Percentiles rank a stretch among this genome's conserved stretches.
phyloP scores from a whole-genome alignment of 202 grass and related monocot species.

The Carex sylvatica region DNA sequence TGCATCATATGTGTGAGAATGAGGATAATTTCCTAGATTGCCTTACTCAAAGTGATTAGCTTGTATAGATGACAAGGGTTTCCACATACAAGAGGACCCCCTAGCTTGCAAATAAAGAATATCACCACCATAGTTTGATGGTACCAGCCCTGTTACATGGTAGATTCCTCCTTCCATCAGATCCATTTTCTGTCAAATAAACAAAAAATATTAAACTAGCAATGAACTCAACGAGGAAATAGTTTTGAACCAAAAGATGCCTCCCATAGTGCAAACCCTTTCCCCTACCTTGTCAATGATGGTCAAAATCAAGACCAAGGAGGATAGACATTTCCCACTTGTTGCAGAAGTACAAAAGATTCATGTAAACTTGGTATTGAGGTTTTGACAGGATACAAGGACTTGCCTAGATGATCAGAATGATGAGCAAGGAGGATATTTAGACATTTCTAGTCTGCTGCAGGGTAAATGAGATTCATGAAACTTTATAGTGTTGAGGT shows the following conservation, averaged over 20 bases:
- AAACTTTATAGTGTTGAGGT: neutral
- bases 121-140: constrained; percentile 43
- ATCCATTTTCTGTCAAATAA: constrained; percentile 60
- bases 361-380: neutral
- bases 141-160: constrained; percentile 63
- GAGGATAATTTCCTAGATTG: constrained; percentile 5
- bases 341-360: neutral
- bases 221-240: neutral
- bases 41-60: constrained; percentile 78
- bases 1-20: neutral
- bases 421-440: neutral
- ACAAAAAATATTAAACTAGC: constrained; percentile 23
- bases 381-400: neutral
- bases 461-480: constrained; percentile 10
- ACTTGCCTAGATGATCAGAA: neutral
- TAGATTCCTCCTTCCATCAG: constrained; percentile 80
- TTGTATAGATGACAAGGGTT: constrained; percentile 43
- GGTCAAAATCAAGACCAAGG: neutral
- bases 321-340: neutral
- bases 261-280: neutral
- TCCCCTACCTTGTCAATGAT: neutral
- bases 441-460: neutral
- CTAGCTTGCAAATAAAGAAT: constrained; percentile 66
- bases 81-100: constrained; percentile 78
- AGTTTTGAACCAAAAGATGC: neutral